Percentiles rank a stretch among this genome's conserved stretches.
These are phyloP conservation scores for Cystofilobasidium macerans DNA, from an alignment of 768 basidiomycete genomes.

Conservation along the genomic window DNA sequence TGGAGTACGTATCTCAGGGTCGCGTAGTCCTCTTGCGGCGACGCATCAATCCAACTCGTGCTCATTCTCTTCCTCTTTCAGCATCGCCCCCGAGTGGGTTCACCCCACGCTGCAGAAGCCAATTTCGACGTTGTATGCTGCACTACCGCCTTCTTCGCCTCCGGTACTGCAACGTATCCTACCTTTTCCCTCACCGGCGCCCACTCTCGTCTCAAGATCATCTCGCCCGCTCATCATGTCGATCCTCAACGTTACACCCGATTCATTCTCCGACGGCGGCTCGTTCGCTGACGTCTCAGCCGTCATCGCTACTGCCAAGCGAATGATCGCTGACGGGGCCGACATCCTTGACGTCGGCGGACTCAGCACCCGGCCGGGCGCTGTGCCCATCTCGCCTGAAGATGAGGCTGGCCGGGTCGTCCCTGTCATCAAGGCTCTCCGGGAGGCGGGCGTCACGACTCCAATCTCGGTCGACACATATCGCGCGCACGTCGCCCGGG, in stretches of 20 bases:
- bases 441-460: slow-evolving; percentile 38
- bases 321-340: slow-evolving; percentile 44
- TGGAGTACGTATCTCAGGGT: slow-evolving; percentile 81
- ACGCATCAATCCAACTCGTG: neutral
- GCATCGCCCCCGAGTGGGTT: slow-evolving; percentile 52
- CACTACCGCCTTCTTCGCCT: slow-evolving; percentile 19
- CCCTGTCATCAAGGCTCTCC: slow-evolving; percentile 56
- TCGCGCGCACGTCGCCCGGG: slow-evolving; percentile 65
- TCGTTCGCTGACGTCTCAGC: slow-evolving; percentile 7
- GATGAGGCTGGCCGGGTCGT: slow-evolving; percentile 66
- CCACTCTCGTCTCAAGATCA: slow-evolving; percentile 20
- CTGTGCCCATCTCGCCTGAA: slow-evolving; percentile 51
- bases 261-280: slow-evolving; percentile 85
- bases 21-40: no score
- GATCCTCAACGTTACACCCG: slow-evolving; percentile 83
- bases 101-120: slow-evolving; percentile 11
- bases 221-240: slow-evolving; percentile 63
- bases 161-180: slow-evolving; percentile 28
- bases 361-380: slow-evolving; percentile 78
- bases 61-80: slow-evolving; percentile 34
- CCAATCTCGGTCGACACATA: slow-evolving; percentile 81
- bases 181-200: slow-evolving; percentile 28
- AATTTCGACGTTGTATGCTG: slow-evolving; percentile 30
- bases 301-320: slow-evolving; percentile 11
- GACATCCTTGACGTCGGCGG: slow-evolving; percentile 87